Evolutionary conservation across 768 basidiomycete genomes (phyloP), one percentile per base, ranked within the genome.

Genomic region (Pleurotus djamor): DNA sequence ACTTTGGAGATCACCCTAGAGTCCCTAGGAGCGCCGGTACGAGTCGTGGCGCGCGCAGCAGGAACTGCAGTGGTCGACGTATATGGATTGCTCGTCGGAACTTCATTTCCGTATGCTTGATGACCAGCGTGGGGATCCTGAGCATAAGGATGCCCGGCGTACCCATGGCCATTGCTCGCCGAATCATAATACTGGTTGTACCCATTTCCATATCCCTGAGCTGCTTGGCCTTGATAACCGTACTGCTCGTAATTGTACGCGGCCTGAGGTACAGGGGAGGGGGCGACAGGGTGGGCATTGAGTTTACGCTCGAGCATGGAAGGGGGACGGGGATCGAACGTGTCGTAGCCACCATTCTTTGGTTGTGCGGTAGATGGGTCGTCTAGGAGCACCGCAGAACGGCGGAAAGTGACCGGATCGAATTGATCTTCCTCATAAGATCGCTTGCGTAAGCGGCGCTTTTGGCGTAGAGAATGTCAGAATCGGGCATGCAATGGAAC

Each of bases 331-430:
- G 83, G 83, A 59, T 82, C 82, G 65, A 71, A 79, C 8, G 54
- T 56, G 7, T 56, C 54, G n/a, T 56, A 56, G 6, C 28, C 21
- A 32, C 49, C 34, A 16, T 12, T 50, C 5, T 56, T 56, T 21
- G 37, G 21, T 0, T 79, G 75, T 32, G 69, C 71, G 16, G 71
- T 71, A 5, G 73, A 72, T 21, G 72, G 73, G 62, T 87, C 86
- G 49, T 83, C 75, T 28, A 85, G 72, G 21, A 89, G 69, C 13
- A 85, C 67, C n/a, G 81, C 83, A 14, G 89, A 90, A 55, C 86
- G 84, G 54, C 83, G 81, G 78, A 89, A 89, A 10, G 80, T 80
- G 48, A 72, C 69, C 1, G 85, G 71, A 61, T 84, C 79, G 70
- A 89, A 91, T 50, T 70, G 65, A 36, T 79, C 78, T 0, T 74